Percentiles rank a stretch among this genome's conserved stretches.
Evolutionary conservation across 768 basidiomycete genomes (phyloP).

Genomic region (Termitomyces sp.): DNA sequence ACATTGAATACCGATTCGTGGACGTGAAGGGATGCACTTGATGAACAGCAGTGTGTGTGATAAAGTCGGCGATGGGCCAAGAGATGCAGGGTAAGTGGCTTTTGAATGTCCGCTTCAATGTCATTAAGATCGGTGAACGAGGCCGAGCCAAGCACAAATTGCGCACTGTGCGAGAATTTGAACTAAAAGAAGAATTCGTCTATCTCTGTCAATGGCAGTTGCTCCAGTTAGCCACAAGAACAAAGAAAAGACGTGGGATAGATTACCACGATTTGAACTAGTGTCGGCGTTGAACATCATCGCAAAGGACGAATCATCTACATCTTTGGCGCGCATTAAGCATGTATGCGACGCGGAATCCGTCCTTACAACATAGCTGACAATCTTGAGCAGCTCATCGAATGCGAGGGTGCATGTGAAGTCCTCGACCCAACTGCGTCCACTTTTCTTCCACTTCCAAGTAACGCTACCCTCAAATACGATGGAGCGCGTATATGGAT

Average conservation of each 20-base stretch:
- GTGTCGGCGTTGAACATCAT: background rate
- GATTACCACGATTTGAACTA: slow-evolving; percentile 2
- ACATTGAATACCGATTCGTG: background rate
- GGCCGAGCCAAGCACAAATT: slow-evolving; percentile 9
- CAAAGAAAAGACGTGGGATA: background rate
- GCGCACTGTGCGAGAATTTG: background rate
- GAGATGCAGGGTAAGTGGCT: background rate
- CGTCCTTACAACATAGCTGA: slow-evolving; percentile 33
- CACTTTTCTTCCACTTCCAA: slow-evolving; percentile 43
- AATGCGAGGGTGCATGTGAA: slow-evolving; percentile 39
- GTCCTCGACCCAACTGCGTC: slow-evolving; percentile 37
- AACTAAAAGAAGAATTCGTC: background rate
- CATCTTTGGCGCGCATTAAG: slow-evolving; percentile 39
- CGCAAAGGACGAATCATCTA: slow-evolving; percentile 20
- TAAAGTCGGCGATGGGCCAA: background rate
- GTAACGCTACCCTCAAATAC: slow-evolving; percentile 30
- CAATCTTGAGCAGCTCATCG: slow-evolving; percentile 37
- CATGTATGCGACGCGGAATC: slow-evolving; percentile 35
- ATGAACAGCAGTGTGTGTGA: background rate
- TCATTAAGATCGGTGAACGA: slow-evolving; percentile 5
- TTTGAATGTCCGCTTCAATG: slow-evolving; percentile 1
- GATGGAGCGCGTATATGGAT: slow-evolving; percentile 22
- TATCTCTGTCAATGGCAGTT: background rate
- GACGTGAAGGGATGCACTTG: background rate
- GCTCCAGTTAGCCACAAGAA: background rate